Conservation (phyloP, 495 filamentous ascomycete species). For the Schizothecium vesticola region DNA sequence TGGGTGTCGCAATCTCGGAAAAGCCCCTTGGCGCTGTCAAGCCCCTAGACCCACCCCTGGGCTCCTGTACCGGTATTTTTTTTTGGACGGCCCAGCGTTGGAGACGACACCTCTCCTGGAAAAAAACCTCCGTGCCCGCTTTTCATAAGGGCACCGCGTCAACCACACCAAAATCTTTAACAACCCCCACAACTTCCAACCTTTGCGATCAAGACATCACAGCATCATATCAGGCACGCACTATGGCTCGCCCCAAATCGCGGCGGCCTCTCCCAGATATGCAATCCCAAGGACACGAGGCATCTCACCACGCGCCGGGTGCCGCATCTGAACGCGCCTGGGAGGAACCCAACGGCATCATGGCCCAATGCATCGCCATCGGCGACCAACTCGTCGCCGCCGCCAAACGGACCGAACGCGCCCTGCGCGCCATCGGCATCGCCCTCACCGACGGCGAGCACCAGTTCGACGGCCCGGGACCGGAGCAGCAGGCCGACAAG, state of each 20-base stretch:
- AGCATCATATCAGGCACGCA: not conserved
- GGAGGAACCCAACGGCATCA: not conserved
- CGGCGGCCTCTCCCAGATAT: not conserved
- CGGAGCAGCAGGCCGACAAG: not conserved
- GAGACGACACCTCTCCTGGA: not conserved
- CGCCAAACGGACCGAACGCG: not conserved
- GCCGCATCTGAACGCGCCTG: not conserved
- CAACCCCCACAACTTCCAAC: not conserved
- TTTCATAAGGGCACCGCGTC: not conserved
- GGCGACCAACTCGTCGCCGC: not conserved
- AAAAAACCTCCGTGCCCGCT: not conserved
- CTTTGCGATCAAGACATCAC: not conserved
- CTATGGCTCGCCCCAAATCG: not conserved
- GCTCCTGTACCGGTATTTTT: not conserved
- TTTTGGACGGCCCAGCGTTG: not conserved
- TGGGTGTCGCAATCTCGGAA: not conserved
- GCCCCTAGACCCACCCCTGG: not conserved
- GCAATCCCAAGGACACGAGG: not conserved
- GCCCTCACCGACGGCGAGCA: not conserved
- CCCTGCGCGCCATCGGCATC: not conserved
- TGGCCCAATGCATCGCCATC: not conserved
- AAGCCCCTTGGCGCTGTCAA: not conserved
- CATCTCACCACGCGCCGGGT: not conserved
- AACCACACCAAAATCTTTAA: not conserved
- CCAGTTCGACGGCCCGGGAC: not conserved